phyloP scores from a whole-genome alignment of 176 grass and related monocot species.

The Alloteropsis semialata region DNA sequence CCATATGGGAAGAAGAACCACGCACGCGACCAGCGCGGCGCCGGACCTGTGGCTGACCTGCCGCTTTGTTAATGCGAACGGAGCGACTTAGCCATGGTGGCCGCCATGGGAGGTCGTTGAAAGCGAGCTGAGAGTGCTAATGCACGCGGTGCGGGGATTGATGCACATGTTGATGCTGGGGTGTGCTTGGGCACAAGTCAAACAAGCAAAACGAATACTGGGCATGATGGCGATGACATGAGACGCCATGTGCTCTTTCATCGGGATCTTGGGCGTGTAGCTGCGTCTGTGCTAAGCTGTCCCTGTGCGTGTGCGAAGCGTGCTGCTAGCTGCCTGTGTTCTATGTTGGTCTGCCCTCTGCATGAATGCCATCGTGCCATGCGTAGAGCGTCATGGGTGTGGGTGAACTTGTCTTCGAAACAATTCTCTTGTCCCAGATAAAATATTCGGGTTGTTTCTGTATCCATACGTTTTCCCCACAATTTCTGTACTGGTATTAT shows the following conservation, averaged over 20 bases:
- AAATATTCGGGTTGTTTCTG: neutral
- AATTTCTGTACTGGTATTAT: neutral
- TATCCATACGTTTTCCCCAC: neutral
- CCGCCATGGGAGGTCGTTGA: neutral
- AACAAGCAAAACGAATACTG: neutral
- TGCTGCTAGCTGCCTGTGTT: neutral
- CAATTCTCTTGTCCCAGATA: no score
- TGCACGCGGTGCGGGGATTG: neutral
- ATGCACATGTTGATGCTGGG: constrained; percentile 39
- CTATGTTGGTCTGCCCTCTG: neutral
- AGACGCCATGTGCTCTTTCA: constrained; percentile 9
- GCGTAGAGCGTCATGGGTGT: neutral
- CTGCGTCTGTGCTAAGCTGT: constrained; percentile 33
- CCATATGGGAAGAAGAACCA: constrained; percentile 8
- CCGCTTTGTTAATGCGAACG: constrained; percentile 1
- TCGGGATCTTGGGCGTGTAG: constrained; percentile 23
- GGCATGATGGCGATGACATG: neutral
- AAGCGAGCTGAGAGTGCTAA: neutral
- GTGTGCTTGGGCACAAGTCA: constrained; percentile 36
- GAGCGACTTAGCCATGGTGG: neutral
- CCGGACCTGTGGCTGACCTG: neutral
- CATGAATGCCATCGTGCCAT: neutral
- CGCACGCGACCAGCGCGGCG: neutral
- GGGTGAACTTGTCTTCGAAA: neutral
- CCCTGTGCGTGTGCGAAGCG: neutral